Conservation (phyloP, 306 rosid species). For the Lagenaria siceraria region DNA sequence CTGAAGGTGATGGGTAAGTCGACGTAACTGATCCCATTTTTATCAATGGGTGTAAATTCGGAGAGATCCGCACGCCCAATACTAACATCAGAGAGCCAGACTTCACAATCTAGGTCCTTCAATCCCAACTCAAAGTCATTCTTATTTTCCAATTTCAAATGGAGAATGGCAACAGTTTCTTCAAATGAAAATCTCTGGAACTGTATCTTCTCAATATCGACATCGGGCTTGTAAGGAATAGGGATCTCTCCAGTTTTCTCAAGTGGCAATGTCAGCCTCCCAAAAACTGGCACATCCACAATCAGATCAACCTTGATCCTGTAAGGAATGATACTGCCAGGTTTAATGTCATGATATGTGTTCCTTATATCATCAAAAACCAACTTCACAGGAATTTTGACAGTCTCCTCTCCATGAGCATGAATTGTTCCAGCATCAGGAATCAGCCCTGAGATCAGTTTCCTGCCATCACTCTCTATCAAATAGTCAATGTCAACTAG, state of each 20-base stretch:
- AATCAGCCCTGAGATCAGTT: conserved; percentile 73
- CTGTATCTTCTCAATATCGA: conserved; percentile 69
- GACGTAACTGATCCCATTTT: conserved; percentile 40
- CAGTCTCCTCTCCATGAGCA: conserved; percentile 79
- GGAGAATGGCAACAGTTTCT: conserved; percentile 76
- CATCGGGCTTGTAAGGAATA: conserved; percentile 87
- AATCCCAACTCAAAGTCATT: conserved; percentile 85
- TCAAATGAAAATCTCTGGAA: conserved; percentile 74
- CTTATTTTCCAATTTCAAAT: conserved; percentile 81
- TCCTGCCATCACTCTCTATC: conserved; percentile 85
- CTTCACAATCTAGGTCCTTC: conserved; percentile 61
- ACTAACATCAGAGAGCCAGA: conserved; percentile 72
- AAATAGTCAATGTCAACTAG: conserved; percentile 67
- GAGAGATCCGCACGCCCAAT: conserved; percentile 63
- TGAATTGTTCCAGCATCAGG: conserved; percentile 89
- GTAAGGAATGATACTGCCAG: conserved; percentile 80
- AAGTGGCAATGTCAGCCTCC: conserved; percentile 72
- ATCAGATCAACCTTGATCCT: conserved; percentile 67
- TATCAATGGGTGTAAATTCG: conserved; percentile 52
- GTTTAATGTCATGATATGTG: conserved; percentile 56
- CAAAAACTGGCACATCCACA: conserved; percentile 77
- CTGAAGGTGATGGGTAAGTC: conserved; percentile 74
- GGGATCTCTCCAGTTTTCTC: conserved; percentile 95
- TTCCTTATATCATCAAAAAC: conserved; percentile 72
- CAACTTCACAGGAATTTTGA: conserved; percentile 59